Conservation (phyloP, 768 basidiomycete species). For the Lepiota venenata region DNA sequence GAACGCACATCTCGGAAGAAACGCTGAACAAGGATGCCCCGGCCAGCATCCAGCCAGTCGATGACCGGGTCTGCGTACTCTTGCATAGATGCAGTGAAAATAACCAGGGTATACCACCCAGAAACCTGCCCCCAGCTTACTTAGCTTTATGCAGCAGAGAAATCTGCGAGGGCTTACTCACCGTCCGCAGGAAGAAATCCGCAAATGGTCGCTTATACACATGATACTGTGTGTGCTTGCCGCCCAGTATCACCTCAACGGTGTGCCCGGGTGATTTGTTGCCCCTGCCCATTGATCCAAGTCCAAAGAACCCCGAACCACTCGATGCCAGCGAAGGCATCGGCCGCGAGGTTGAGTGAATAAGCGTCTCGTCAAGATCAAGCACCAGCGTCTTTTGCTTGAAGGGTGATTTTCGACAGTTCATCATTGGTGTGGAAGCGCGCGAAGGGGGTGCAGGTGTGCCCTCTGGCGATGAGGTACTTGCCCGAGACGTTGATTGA, state of each 20-base stretch:
- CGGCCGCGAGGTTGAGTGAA: conserved; percentile 92
- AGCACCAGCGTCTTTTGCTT: conserved; percentile 93
- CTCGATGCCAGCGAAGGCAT: conserved; percentile 42
- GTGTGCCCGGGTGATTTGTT: conserved; percentile 77
- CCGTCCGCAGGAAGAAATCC: conserved; percentile 51
- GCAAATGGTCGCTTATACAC: conserved; percentile 99
- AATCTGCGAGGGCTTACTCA: conserved; percentile 14
- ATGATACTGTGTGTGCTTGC: conserved; percentile 89
- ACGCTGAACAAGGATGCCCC: conserved; percentile 84
- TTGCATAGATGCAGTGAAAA: conserved; percentile 98
- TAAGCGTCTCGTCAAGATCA: conserved; percentile 97
- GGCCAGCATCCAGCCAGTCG: conserved; percentile 96
- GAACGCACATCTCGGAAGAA: conserved; percentile 84
- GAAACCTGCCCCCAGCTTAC: conserved; percentile 62
- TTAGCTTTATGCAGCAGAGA: neutral
- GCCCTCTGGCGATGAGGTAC: conserved; percentile 8
- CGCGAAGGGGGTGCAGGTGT: conserved; percentile 25
- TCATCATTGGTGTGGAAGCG: conserved; percentile 47
- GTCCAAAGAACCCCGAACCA: conserved; percentile 61
- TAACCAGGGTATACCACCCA: conserved; percentile 96
- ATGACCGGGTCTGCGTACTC: conserved; percentile 99
- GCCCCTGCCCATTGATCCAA: conserved; percentile 47
- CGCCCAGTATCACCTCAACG: conserved; percentile 90
- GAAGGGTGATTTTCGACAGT: conserved; percentile 63
- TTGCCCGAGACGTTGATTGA: neutral